phyloP scores from a whole-genome alignment of 495 filamentous ascomycete species.

The Penicillium waksmanii region DNA sequence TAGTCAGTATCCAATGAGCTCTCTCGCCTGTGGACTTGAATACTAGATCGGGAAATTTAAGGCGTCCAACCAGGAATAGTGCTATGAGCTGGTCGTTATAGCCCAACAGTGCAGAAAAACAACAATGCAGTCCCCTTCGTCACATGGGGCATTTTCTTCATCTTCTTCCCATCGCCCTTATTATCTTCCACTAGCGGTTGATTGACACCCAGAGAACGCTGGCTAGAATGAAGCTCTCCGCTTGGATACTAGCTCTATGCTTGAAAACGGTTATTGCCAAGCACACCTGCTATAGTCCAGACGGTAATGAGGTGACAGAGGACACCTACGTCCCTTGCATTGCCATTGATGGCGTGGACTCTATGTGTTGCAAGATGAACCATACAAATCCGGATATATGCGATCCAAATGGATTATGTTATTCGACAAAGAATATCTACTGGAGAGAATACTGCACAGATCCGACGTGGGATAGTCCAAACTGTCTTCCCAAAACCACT shows the following conservation, averaged over 20 bases:
- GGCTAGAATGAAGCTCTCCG: background rate
- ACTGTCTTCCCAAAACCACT: background rate
- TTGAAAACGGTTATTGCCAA: background rate
- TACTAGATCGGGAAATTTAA: too few species aligned
- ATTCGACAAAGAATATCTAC: background rate
- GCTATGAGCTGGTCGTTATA: too few species aligned
- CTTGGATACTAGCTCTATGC: background rate
- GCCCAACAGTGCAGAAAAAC: too few species aligned
- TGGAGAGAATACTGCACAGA: slow-evolving; percentile 1
- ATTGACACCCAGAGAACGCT: too few species aligned
- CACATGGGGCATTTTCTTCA: too few species aligned
- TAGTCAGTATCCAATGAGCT: too few species aligned
- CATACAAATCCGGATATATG: slow-evolving; percentile 1
- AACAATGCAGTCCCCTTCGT: too few species aligned
- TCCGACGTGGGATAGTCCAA: background rate
- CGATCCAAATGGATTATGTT: background rate
- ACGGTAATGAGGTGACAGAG: background rate
- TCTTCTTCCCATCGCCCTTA: too few species aligned
- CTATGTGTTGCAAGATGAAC: slow-evolving; percentile 1
- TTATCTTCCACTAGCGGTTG: too few species aligned
- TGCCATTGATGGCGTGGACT: background rate
- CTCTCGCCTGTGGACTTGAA: too few species aligned
- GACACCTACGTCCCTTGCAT: background rate
- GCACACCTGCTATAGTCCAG: background rate
- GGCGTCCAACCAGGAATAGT: too few species aligned